Evolutionary conservation across 768 basidiomycete genomes (phyloP), one percentile per base, ranked within the genome.

Genomic region (Hericium rajendrae): DNA sequence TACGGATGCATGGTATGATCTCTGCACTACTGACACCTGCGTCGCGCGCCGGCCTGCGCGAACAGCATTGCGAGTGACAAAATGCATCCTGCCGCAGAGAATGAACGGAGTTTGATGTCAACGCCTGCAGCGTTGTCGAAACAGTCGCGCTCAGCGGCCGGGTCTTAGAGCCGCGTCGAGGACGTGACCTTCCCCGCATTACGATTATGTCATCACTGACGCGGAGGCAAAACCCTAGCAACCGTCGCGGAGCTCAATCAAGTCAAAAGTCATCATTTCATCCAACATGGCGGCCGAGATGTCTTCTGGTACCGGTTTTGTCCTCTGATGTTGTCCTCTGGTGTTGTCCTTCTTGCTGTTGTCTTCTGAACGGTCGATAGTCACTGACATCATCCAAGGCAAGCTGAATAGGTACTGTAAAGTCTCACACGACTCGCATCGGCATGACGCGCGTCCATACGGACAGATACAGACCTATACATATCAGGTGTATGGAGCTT

Each of bases 1-100:
- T 13, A 88, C 80, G 1, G 85, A 80, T 15, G 84, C 78, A 79
- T 91, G 86, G 67, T 88, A 88, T 43, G 65, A 20, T 6, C 49
- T 24, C 13, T 26, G 49, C 49, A 24, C 22, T 28, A 24, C 24
- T 4, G 18, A 15, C 15, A 26, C 15, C 8, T 2, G 22, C 24
- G 24, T 26, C 6, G 6, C 49, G 43, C 6, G 43, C 43, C 43
- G 43, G 16, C 16, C 43, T 20, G 43, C 6, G 1, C 28, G 28
- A 3, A 5, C 28, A 32, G 28, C 28, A 9, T 32, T 46, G 16
- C 43, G 43, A 8, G 43, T 10, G 43, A 46, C 6, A 18, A 20
- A 4, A 13, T 20, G 8, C n/a, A n/a, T 46, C 43, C 20, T n/a
- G 43, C 43, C 6, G 43, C 20, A 46, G n/a, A 20, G 16, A n/a